Evolutionary conservation across 2,329 filamentous ascomycete species (phyloP), one percentile per base, ranked within the genome.

Genomic region (Elsinoe arachidis): DNA sequence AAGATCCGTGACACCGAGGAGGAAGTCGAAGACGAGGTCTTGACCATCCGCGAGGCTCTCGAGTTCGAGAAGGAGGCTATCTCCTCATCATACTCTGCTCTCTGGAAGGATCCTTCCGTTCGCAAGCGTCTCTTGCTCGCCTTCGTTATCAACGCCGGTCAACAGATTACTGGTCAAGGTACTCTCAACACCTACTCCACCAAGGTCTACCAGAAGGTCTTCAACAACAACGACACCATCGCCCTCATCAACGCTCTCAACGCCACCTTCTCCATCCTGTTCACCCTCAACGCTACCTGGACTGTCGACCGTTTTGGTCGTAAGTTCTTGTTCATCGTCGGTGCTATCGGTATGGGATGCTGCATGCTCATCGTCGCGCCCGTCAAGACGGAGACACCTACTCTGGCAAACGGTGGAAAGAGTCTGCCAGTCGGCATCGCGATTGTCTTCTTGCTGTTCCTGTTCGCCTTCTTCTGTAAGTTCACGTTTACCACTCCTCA

Each of bases 161-260:
- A 87, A 69, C 85, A 88, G 69, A 77, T 88, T 39, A 86, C 84
- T 4, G 85, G 85, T 17, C 85, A 88, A 70, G 86, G 85, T 61
- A 85, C 84, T 1, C 76, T 88, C 62, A 88, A 88, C 76, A 79
- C 80, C 2, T 88, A 88, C 76, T 85, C 80, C 17, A 86, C 84
- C n/a, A 80, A 81, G 63, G 85, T 88, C 65, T 88, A 88, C 74
- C 81, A 86, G 72, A 84, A 85, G 67, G 80, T 88, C 21, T 88
- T 85, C 75, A 76, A 73, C 21, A 76, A 71, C 56, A 72, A 70
- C 56, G 73, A 78, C 52, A 82, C 78, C 19, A 87, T 88, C 67
- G 83, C 83, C 61, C 75, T 88, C 33, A 88, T 88, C 75, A 88
- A 88, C 68, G 85, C 85, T 3, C 75, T 88, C 56, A 88, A 88